These are phyloP conservation scores for Lentinula sp. DNA, from an alignment of 768 basidiomycete genomes.

Conservation along the genomic window DNA sequence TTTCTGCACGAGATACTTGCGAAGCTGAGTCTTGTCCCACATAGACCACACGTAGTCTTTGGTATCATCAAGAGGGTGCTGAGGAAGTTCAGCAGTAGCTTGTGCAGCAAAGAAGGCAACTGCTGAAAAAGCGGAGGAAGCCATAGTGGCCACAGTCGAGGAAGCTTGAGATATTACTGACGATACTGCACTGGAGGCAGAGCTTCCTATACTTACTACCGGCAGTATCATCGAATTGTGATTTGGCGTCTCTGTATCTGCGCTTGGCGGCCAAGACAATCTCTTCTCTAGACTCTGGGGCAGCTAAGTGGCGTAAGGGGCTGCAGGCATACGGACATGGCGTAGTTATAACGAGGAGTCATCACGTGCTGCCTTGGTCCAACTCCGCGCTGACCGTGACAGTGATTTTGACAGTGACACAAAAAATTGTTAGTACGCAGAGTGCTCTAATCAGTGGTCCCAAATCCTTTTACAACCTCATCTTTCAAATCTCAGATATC, in stretches of 20 bases:
- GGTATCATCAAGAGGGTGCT: conserved; percentile 51
- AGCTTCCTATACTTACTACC: conserved; percentile 41
- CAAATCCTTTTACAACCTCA: too few species aligned
- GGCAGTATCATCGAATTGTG: conserved; percentile 44
- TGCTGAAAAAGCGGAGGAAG: conserved; percentile 24
- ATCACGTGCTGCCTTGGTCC: too few species aligned
- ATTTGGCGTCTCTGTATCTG: conserved; percentile 57
- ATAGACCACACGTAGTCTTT: conserved; percentile 87
- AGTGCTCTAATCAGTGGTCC: too few species aligned
- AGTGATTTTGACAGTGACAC: too few species aligned
- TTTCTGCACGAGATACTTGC: conserved; percentile 68
- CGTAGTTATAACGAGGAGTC: too few species aligned
- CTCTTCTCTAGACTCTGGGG: conserved; percentile 55
- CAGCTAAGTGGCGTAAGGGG: too few species aligned
- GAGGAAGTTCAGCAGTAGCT: conserved; percentile 39
- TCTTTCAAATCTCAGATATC: too few species aligned
- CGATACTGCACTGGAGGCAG: conserved; percentile 20
- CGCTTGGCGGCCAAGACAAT: conserved; percentile 73
- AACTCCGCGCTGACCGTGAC: too few species aligned
- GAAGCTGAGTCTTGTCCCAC: conserved; percentile 78
- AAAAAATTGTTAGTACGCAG: too few species aligned
- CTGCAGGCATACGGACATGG: too few species aligned
- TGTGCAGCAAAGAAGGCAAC: conserved; percentile 38
- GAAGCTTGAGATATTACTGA: not conserved
- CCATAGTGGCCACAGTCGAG: conserved; percentile 34